These are phyloP conservation scores for Pseudogymnoascus sp. DNA, from an alignment of 2,329 filamentous ascomycete genomes.

Conservation along the genomic window DNA sequence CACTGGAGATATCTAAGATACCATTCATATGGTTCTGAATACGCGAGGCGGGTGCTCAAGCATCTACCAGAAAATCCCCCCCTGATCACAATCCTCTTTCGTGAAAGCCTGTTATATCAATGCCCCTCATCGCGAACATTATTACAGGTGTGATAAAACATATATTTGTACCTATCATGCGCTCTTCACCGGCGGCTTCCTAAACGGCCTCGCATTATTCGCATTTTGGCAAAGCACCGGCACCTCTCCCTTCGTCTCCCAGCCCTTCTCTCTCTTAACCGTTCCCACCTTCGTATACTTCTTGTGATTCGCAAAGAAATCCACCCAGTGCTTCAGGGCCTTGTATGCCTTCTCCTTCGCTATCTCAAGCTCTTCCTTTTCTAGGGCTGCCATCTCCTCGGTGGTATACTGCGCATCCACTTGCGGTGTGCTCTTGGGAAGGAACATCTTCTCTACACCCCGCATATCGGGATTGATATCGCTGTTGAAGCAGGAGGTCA, in stretches of 20 bases:
- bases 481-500: constrained; percentile 78
- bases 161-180: constrained; percentile 1
- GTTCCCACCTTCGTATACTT: constrained; percentile 77
- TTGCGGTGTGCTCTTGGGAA: constrained; percentile 53
- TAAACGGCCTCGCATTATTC: constrained; percentile 45
- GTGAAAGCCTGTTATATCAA: not conserved
- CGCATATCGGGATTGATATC: constrained; percentile 78
- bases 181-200: constrained; percentile 47
- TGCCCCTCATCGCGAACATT: not conserved
- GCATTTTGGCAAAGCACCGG: constrained; percentile 58
- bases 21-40: constrained; percentile 3
- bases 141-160: not conserved
- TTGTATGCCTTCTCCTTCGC: constrained; percentile 58
- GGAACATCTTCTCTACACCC: constrained; percentile 79
- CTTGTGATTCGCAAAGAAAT: constrained; percentile 69
- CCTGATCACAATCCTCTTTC: not conserved
- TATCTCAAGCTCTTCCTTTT: constrained; percentile 53
- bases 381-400: constrained; percentile 43
- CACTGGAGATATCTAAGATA: not conserved
- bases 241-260: constrained; percentile 48
- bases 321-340: constrained; percentile 70
- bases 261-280: constrained; percentile 53
- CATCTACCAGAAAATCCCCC: not conserved
- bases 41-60: not conserved
- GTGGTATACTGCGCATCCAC: constrained; percentile 51